Conservation (phyloP, 2,329 filamentous ascomycete species). For the Colletotrichum echinochloae region DNA sequence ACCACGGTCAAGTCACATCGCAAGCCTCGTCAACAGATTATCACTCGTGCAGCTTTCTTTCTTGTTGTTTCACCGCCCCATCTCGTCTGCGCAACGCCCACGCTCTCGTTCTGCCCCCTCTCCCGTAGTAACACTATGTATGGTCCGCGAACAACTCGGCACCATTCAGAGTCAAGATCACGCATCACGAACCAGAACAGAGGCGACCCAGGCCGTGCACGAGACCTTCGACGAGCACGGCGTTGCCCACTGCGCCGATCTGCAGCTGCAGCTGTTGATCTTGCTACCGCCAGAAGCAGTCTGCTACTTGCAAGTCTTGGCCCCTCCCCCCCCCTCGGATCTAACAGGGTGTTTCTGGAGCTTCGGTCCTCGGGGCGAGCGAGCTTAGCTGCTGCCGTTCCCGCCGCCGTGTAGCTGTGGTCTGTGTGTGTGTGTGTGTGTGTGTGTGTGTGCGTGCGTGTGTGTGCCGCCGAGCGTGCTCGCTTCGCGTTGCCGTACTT, state of each 20-base stretch:
- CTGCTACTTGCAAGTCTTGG: background rate
- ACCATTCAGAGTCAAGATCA: constrained; percentile 38
- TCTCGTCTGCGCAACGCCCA: constrained; percentile 31
- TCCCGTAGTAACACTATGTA: constrained; percentile 36
- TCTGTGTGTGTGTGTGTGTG: no score
- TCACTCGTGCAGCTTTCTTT: constrained; percentile 2
- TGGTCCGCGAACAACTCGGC: constrained; percentile 37
- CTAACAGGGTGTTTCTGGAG: constrained; percentile 14
- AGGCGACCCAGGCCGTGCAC: constrained; percentile 22
- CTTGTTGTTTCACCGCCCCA: constrained; percentile 24
- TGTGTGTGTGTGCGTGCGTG: no score
- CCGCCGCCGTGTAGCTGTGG: constrained; percentile 30
- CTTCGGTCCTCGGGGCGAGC: constrained; percentile 17
- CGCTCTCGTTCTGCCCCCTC: constrained; percentile 3
- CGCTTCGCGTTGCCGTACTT: constrained; percentile 8
- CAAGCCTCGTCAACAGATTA: constrained; percentile 1
- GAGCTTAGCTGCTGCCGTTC: constrained; percentile 19
- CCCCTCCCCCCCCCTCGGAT: background rate
- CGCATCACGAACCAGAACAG: constrained; percentile 30
- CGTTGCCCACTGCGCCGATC: constrained; percentile 16
- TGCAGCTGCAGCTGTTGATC: constrained; percentile 32
- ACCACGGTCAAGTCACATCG: background rate
- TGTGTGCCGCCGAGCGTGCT: constrained; percentile 17
- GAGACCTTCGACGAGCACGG: constrained; percentile 29
- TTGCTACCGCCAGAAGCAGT: constrained; percentile 6